Base-by-base conservation (phyloP, 768 basidiomycete genomes). In the Dictyophora rubrovolvata region DNA sequence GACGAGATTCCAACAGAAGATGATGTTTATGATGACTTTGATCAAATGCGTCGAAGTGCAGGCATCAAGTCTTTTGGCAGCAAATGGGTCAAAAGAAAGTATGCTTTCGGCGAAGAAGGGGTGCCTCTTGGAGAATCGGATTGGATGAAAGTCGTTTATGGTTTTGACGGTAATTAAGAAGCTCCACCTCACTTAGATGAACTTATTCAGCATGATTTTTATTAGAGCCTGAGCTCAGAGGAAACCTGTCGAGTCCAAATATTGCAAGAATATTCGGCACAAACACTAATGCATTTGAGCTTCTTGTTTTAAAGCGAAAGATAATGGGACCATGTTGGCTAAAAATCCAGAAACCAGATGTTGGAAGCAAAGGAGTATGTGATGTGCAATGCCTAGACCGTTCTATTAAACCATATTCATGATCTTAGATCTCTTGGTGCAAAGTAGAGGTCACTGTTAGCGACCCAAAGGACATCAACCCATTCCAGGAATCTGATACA, bases 261-360 rank as follows among this genome's bases (percentile, higher is more conserved):
- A 94, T 97, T 68, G 78, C 83, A 35, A 83, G 81, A 59, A 85
- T 98, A 11, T 88, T 98, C 64, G 96, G 96, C 12, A 88, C 94
- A 2, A 93, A 84, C 63, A 95, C 93, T 5, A 90, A 75, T 55
- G 87, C 95, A 0, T 99, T 99, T 65, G 96, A 98, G 69, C 74
- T 92, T 10, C 80, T 99, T 18, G 94, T 93, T 1, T 65, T 98
- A 50, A 98, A 98, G 71, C 84, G 93, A 34, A 96, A 94, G 73
- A 96, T 98, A 59, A 97, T 97, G 93, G 96, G 96, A 0, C 94
- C 96, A 0, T 98, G 96, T 68, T 99, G 96, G 96, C 75, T 99
- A 49, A 79, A 86, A 58, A 80, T 99, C 62, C 86, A 87, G 71
- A 79, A 86, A 50, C 86, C 87, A 1, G 72, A 77, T 21, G 73